A percentile compares a stretch with the other conserved stretches of the same genome.
Conservation (phyloP, 176 grass and related monocot genomes). For the Juncus effusus region DNA sequence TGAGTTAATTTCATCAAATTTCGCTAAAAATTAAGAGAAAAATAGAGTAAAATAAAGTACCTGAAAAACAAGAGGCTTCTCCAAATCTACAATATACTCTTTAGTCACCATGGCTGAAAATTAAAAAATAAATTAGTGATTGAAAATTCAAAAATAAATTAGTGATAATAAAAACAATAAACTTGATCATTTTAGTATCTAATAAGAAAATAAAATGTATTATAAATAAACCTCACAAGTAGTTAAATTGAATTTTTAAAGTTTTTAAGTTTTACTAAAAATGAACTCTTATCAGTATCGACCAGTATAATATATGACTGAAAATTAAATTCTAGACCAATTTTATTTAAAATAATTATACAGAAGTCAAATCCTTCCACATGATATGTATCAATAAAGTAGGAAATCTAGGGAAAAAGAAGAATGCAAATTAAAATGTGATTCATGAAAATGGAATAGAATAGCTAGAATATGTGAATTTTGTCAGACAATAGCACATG, state of each 20-base stretch:
- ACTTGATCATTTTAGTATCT: too few relatives aligned
- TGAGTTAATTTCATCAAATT: neutral
- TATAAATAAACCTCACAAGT: too few relatives aligned
- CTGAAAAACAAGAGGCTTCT: slow-evolving; percentile 97
- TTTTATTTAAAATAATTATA: neutral
- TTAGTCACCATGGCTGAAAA: slow-evolving; percentile 64
- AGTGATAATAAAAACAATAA: too few relatives aligned
- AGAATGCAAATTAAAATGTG: slow-evolving; percentile 4
- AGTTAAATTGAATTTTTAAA: too few relatives aligned
- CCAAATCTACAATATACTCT: slow-evolving; percentile 78
- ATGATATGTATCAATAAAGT: slow-evolving; percentile 10
- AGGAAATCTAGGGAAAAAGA: neutral
- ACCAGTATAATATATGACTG: too few relatives aligned
- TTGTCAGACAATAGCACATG: slow-evolving; percentile 29
- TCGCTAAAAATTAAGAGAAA: neutral
- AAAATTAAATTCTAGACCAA: neutral
- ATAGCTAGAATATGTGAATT: slow-evolving; percentile 10
- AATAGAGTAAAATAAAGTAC: slow-evolving; percentile 21
- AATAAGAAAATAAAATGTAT: too few relatives aligned
- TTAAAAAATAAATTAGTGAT: slow-evolving; percentile 16
- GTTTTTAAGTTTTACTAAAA: too few relatives aligned
- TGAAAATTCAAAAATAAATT: neutral
- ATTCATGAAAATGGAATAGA: slow-evolving; percentile 17
- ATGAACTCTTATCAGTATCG: too few relatives aligned
- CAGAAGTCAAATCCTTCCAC: slow-evolving; percentile 9